Percentiles rank a stretch among this genome's conserved stretches.
Evolutionary conservation across 2,329 filamentous ascomycete species (phyloP).

Genomic region (Penicillium sp.): DNA sequence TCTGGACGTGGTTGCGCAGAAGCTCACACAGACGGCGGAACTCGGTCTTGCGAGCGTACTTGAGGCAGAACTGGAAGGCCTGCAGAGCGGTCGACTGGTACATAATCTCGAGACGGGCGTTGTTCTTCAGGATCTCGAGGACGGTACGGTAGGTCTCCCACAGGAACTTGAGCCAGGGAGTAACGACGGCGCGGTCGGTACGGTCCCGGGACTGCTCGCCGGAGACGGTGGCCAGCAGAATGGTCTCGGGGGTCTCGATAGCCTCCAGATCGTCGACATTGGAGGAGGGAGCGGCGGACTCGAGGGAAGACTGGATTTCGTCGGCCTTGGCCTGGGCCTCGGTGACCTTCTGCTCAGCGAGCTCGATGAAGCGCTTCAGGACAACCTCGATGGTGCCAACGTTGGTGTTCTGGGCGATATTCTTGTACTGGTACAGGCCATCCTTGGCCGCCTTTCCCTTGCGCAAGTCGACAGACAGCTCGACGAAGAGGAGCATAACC

Average conservation of each 20-base stretch:
- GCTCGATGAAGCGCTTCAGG: conserved; percentile 95
- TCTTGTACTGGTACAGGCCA: conserved; percentile 99
- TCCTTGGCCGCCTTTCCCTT: conserved; percentile 99
- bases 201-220: conserved; percentile 97
- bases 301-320: conserved; percentile 84
- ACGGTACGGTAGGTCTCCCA: conserved; percentile 99
- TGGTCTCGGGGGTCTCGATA: conserved; percentile 95
- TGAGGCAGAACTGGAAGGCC: conserved; percentile 97
- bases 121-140: conserved; percentile 97
- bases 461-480: conserved; percentile 93
- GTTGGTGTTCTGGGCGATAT: conserved; percentile 98
- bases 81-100: conserved; percentile 98
- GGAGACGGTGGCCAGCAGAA: conserved; percentile 94
- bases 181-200: conserved; percentile 96
- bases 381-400: conserved; percentile 97
- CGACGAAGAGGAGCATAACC: conserved; percentile 96
- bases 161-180: conserved; percentile 98
- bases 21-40: conserved; percentile 98
- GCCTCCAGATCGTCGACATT: conserved; percentile 95
- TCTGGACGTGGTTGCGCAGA: conserved; percentile 97
- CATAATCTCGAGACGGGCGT: conserved; percentile 93
- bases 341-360: conserved; percentile 93
- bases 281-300: conserved; percentile 68
- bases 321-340: conserved; percentile 95
- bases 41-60: conserved; percentile 98